These are phyloP conservation scores for Colletotrichum costaricense DNA, from an alignment of 2,329 filamentous ascomycete genomes.

Conservation along the genomic window DNA sequence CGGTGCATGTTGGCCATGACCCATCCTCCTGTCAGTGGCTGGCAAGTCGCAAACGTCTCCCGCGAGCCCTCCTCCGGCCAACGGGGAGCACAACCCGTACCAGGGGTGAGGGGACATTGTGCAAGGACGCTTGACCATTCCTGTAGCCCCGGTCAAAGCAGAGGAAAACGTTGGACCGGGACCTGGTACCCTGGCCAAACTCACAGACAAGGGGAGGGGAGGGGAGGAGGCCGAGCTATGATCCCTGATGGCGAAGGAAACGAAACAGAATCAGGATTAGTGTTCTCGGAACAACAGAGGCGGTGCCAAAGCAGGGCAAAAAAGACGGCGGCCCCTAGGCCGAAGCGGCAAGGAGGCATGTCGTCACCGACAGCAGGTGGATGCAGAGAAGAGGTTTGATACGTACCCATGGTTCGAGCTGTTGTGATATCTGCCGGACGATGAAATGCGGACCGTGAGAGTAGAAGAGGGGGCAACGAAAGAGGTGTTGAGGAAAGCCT, in stretches of 20 bases:
- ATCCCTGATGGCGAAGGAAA: slow-evolving; percentile 26
- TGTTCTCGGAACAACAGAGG: slow-evolving; percentile 1
- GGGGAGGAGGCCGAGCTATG: slow-evolving; percentile 5
- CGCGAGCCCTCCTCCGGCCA: slow-evolving; percentile 24
- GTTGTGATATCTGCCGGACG: background rate
- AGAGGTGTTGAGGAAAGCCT: background rate
- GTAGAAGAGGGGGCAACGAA: background rate
- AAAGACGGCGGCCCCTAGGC: background rate
- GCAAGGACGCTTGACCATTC: slow-evolving; percentile 14
- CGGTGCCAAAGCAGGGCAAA: slow-evolving; percentile 2
- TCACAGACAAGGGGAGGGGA: slow-evolving; percentile 6
- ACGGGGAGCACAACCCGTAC: slow-evolving; percentile 22
- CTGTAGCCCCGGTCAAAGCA: slow-evolving; percentile 20
- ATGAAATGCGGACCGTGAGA: background rate
- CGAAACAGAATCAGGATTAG: slow-evolving; percentile 26
- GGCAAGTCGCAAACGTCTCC: slow-evolving; percentile 11
- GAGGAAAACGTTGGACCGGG: slow-evolving; percentile 10
- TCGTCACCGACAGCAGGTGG: background rate
- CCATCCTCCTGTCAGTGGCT: slow-evolving; percentile 28
- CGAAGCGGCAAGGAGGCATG: background rate
- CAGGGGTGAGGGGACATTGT: slow-evolving; percentile 13
- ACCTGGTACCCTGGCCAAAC: slow-evolving; percentile 16
- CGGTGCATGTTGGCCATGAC: slow-evolving; percentile 5
- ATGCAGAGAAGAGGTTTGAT: background rate
- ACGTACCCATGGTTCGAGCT: background rate